Conservation (phyloP, 768 basidiomycete species). For the Peribolospora baueri region DNA sequence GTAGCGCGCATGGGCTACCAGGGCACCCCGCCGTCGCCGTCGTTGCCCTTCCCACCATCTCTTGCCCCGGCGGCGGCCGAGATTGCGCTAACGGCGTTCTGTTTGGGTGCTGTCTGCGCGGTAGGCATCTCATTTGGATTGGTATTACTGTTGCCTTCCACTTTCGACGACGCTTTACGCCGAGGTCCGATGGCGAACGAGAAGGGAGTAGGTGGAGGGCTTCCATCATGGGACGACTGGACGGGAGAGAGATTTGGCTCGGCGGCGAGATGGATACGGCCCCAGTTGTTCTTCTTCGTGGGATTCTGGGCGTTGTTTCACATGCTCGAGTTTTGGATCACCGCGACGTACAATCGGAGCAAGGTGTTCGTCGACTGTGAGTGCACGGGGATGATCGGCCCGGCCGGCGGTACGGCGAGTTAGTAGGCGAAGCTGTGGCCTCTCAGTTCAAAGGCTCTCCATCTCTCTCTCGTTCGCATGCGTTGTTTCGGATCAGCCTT, state of each 20-base stretch:
- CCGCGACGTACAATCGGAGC: slow-evolving; percentile 80
- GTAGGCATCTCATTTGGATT: no score
- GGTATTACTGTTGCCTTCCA: no score
- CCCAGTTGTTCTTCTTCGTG: slow-evolving; percentile 59
- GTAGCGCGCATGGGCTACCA: no score
- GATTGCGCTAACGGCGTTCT: no score
- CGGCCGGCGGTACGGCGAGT: not conserved
- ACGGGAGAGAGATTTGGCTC: no score
- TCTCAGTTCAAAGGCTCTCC: no score
- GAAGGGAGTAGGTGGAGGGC: not conserved
- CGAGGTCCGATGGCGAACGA: not conserved
- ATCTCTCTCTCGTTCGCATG: not conserved
- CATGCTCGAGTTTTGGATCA: slow-evolving; percentile 80
- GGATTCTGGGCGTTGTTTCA: slow-evolving; percentile 72
- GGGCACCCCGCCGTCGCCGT: no score
- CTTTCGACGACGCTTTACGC: no score
- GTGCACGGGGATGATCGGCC: slow-evolving; percentile 16
- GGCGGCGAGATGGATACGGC: slow-evolving; percentile 35
- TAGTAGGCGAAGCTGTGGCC: not conserved
- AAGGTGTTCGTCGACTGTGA: slow-evolving; percentile 82
- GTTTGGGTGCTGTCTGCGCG: no score
- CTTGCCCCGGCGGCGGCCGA: no score
- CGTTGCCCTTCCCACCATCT: no score
- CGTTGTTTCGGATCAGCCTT: slow-evolving; percentile 36
- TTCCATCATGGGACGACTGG: no score